These are phyloP conservation scores for Daldinia sp. DNA, from an alignment of 2,329 filamentous ascomycete genomes.

Conservation along the genomic window DNA sequence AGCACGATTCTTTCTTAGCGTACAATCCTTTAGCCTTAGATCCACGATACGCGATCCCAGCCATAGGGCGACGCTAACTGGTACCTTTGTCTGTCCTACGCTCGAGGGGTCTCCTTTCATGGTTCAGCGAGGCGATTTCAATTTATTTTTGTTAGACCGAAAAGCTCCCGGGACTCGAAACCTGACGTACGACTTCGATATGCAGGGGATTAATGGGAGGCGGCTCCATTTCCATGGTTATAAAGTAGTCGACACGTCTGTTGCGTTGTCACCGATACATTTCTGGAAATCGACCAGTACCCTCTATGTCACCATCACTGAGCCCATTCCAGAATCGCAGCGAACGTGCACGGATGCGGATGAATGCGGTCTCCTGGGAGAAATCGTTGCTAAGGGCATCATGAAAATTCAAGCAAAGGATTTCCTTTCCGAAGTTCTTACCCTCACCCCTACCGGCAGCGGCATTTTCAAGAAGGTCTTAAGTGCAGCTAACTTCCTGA, in stretches of 20 bases:
- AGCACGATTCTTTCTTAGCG: conserved; percentile 70
- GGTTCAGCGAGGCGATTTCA: conserved; percentile 68
- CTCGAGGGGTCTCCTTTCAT: conserved; percentile 70
- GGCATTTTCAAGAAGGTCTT: conserved; percentile 58
- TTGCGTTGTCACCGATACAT: conserved; percentile 65
- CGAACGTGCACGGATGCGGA: conserved; percentile 48
- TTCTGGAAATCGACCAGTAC: conserved; percentile 74
- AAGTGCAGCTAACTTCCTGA: conserved; percentile 64
- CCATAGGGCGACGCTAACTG: conserved; percentile 67
- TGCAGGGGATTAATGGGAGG: conserved; percentile 65
- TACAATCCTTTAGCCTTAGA: conserved; percentile 66
- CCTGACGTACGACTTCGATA: conserved; percentile 71
- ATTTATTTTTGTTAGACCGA: conserved; percentile 66
- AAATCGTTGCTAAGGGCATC: conserved; percentile 68
- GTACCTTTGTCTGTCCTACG: conserved; percentile 68
- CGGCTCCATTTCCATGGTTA: conserved; percentile 70
- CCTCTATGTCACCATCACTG: conserved; percentile 70
- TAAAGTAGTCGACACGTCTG: conserved; percentile 71
- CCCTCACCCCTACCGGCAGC: conserved; percentile 64
- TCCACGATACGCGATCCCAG: conserved; percentile 61
- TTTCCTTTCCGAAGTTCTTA: conserved; percentile 67
- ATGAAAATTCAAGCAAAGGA: conserved; percentile 67
- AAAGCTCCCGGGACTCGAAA: conserved; percentile 68
- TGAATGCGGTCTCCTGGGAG: conserved; percentile 57
- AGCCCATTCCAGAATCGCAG: conserved; percentile 47